Conservation (phyloP, 768 basidiomycete genomes). For the Suillus americanus region DNA sequence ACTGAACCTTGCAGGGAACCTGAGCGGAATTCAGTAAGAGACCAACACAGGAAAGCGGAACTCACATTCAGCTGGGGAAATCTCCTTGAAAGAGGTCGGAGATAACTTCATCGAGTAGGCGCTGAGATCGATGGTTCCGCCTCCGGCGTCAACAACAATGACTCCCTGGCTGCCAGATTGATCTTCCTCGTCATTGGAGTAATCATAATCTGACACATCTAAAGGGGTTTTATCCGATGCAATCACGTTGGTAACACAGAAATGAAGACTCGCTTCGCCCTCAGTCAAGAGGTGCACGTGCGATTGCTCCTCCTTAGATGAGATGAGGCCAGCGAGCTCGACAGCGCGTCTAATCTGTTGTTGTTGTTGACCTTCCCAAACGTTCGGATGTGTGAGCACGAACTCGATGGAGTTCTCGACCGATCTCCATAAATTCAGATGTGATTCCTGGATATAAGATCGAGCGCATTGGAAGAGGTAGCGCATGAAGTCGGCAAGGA, state of each 20-base stretch:
- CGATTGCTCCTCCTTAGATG: conserved; percentile 8
- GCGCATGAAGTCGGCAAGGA: conserved; percentile 27
- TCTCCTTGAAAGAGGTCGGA: conserved; percentile 32
- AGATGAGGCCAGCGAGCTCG: conserved; percentile 21
- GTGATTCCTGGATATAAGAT: conserved; percentile 21
- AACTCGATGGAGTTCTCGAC: conserved; percentile 21
- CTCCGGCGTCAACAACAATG: conserved; percentile 48
- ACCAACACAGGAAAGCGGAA: not conserved
- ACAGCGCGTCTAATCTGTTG: conserved; percentile 27
- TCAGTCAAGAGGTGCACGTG: conserved; percentile 27
- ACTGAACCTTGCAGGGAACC: conserved; percentile 40
- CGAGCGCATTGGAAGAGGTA: conserved; percentile 26
- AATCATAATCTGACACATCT: conserved; percentile 3
- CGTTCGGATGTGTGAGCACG: conserved; percentile 29
- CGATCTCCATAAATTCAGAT: conserved; percentile 32
- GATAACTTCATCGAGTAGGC: conserved; percentile 29
- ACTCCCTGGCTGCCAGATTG: conserved; percentile 33
- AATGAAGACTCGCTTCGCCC: conserved; percentile 28
- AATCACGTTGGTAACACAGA: conserved; percentile 44
- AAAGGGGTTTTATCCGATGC: conserved; percentile 24
- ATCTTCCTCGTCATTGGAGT: not conserved
- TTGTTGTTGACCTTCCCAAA: conserved; percentile 32
- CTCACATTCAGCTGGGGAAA: conserved; percentile 32
- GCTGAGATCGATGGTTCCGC: conserved; percentile 39
- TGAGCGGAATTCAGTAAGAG: conserved; percentile 9